Evolutionary conservation across 108 stramenopile species (phyloP), one percentile per base, ranked within the genome.

Genomic region (Fistulifera solaris): DNA sequence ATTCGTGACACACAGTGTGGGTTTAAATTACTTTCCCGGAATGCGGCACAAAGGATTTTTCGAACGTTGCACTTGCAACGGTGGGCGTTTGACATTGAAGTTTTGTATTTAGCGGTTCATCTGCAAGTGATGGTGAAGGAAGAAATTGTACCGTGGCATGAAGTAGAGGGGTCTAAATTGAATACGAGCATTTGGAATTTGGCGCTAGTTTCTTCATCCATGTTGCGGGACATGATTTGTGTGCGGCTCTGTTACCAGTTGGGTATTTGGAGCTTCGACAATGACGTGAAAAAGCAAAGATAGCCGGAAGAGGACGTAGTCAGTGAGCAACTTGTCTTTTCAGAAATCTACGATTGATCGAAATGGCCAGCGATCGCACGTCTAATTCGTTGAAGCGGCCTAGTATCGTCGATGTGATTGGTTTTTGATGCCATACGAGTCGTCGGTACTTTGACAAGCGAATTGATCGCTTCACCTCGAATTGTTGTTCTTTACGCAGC

Each of bases 191-290:
- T 82, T 54, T 24, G 84, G 3, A 54, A 67, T 11, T 43, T 91
- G 26, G 67, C 68, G 14, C 42, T 82, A 15, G 85, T 82, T 11
- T 73, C 76, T 40, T 16, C 83, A 39, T 59, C 66, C 15, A 91
- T 91, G 89, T 54, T 91, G 21, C 69, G 89, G 24, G 89, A 91
- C 56, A 91, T 91, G 89, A 55, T 91, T 51, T 91, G 89, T 51
- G 89, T 91, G 4, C 63, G 81, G 27, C 47, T 68, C 27, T 91
- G 89, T 56, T 91, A 91, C 61, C 57, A 67, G 15, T 63, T 85
- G 48, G 59, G 80, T 21, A 68, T 87, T 19, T 91, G 89, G 89
- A 83, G 21, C 2, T 13, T 45, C 31, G 31, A 35, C 31, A 35
- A 35, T 8, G 8, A 35, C 14, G 31, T 38, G n/a, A 46, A 18